These are phyloP conservation scores for Hirschfeldia incana DNA, from an alignment of 345 rosid genomes.

Conservation along the genomic window DNA sequence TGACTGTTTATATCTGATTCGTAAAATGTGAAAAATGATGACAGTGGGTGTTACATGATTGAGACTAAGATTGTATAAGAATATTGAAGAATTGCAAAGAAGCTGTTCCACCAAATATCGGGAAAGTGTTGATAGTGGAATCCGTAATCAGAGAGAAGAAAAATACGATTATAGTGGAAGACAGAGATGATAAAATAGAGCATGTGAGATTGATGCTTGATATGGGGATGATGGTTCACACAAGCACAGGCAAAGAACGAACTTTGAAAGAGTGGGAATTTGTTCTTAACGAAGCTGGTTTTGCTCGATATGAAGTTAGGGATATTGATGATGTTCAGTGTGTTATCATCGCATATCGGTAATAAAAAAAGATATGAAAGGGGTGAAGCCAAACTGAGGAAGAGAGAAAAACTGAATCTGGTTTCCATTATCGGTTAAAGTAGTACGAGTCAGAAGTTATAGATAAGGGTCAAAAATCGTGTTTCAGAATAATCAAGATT, in stretches of 20 bases:
- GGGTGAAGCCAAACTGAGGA: background rate
- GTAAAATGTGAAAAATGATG: background rate
- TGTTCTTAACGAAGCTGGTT: constrained; percentile 60
- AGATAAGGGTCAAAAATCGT: background rate
- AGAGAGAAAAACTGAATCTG: background rate
- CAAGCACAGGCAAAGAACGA: constrained; percentile 63
- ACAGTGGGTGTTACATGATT: constrained; percentile 67
- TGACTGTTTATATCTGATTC: background rate
- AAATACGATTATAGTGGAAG: constrained; percentile 11
- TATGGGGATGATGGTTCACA: constrained; percentile 79
- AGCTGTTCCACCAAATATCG: constrained; percentile 48
- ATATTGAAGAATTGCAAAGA: constrained; percentile 66
- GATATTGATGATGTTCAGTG: constrained; percentile 46
- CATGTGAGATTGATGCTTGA: constrained; percentile 55
- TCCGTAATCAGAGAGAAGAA: constrained; percentile 45
- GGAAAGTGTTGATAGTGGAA: constrained; percentile 68
- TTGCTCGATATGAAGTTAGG: constrained; percentile 43
- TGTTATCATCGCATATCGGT: constrained; percentile 55
- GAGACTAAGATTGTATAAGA: constrained; percentile 63
- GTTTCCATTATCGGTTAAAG: background rate
- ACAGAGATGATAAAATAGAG: constrained; percentile 41
- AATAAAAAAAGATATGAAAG: background rate
- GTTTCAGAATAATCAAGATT: background rate
- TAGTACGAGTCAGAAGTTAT: background rate
- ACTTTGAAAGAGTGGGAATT: constrained; percentile 61